Evolutionary conservation across 306 rosid species (phyloP).

Genomic region (Sesbania bispinosa): DNA sequence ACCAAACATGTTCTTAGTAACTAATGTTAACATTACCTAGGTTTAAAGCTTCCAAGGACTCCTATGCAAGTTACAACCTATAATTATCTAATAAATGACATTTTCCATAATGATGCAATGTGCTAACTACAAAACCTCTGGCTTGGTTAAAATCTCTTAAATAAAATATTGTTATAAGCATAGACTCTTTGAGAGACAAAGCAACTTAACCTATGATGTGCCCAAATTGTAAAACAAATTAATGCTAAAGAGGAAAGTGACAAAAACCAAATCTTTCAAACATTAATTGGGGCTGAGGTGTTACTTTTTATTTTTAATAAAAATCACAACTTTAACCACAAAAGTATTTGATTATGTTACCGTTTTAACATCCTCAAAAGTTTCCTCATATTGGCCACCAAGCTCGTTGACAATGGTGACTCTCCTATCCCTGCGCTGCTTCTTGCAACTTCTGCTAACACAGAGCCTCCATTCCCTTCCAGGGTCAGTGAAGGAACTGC

Average conservation of each 20-base stretch:
- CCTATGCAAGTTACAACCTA: background rate
- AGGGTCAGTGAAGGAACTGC: constrained; percentile 63
- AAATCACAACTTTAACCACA: background rate
- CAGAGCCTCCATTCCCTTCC: constrained; percentile 62
- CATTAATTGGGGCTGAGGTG: background rate
- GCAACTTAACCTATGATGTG: background rate
- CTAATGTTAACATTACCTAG: too few species aligned
- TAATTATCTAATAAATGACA: background rate
- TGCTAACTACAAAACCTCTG: too few species aligned
- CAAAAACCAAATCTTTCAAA: background rate
- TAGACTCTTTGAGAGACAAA: background rate
- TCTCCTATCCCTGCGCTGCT: constrained; percentile 54
- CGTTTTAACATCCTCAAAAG: constrained; percentile 78
- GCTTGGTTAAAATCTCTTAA: background rate
- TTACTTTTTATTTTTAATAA: background rate
- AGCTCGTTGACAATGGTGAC: constrained; percentile 55
- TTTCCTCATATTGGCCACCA: constrained; percentile 88
- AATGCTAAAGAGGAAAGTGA: constrained; percentile 1
- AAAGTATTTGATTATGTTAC: constrained; percentile 41
- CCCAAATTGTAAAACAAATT: too few species aligned
- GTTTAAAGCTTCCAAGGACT: background rate
- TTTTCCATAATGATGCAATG: background rate
- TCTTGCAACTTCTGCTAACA: constrained; percentile 47
- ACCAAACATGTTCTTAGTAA: too few species aligned
- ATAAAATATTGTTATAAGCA: background rate